phyloP scores from a whole-genome alignment of 2,329 filamentous ascomycete species.

The Pseudocercospora eumusae region DNA sequence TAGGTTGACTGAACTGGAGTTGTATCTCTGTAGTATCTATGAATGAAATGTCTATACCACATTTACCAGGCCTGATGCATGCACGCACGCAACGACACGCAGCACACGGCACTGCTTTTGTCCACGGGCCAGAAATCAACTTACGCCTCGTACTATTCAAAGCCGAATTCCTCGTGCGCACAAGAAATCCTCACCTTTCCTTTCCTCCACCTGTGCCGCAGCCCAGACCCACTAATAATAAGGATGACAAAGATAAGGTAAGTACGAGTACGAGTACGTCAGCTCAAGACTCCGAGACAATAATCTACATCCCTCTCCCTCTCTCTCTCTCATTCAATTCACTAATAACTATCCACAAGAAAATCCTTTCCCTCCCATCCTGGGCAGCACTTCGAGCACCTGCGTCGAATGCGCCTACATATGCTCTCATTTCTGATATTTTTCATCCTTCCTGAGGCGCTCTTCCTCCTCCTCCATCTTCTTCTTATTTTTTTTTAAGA shows the following conservation, averaged over 20 bases:
- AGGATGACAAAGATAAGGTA: neutral
- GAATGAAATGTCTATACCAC: neutral
- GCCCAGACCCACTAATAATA: neutral
- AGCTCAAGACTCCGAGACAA: neutral
- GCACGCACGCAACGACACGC: no score
- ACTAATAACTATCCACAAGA: slow-evolving; percentile 4
- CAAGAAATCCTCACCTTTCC: no score
- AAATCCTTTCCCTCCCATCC: neutral
- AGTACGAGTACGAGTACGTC: neutral
- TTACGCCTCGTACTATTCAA: no score
- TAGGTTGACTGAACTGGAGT: neutral
- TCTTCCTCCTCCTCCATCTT: neutral
- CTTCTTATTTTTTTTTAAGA: neutral
- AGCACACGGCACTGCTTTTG: neutral
- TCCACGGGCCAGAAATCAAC: neutral
- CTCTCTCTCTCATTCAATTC: neutral
- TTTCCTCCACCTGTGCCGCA: neutral
- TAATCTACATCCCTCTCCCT: no score
- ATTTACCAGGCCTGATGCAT: no score
- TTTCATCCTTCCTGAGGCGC: no score
- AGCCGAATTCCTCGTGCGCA: neutral
- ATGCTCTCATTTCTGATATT: neutral
- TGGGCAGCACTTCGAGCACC: neutral
- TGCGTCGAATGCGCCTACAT: neutral
- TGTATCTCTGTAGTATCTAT: neutral